A percentile compares a stretch with the other conserved stretches of the same genome.
phyloP scores from a whole-genome alignment of 352 stramenopile species.

The Globisporangium canariense region DNA sequence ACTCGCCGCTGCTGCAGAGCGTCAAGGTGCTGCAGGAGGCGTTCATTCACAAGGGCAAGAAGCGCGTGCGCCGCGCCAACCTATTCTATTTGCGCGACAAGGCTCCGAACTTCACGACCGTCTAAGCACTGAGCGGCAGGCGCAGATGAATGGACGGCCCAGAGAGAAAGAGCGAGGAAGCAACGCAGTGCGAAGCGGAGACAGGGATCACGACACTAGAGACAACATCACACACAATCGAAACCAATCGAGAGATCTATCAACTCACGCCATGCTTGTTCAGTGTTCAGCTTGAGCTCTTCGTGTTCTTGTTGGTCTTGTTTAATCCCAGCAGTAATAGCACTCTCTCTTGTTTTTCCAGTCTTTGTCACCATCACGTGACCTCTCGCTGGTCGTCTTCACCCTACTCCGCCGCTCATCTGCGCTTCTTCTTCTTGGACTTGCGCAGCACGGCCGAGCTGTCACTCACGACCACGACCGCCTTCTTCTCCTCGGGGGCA shows the following conservation, averaged over 20 bases:
- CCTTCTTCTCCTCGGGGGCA: slow-evolving; percentile 47
- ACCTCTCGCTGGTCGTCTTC: background rate
- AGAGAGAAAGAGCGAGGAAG: background rate
- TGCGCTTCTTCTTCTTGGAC: slow-evolving; percentile 85
- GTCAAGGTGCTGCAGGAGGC: slow-evolving; percentile 86
- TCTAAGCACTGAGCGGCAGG: slow-evolving; percentile 33
- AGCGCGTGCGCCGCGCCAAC: slow-evolving; percentile 85
- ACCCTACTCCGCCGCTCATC: slow-evolving; percentile 30
- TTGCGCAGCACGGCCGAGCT: slow-evolving; percentile 69
- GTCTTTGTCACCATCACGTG: background rate
- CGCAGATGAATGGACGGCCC: background rate
- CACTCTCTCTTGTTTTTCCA: background rate
- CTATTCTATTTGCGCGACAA: slow-evolving; percentile 90
- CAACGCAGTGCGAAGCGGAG: background rate
- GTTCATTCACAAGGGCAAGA: slow-evolving; percentile 91
- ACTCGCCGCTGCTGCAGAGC: slow-evolving; percentile 85
- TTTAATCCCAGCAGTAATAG: background rate
- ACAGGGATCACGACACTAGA: slow-evolving; percentile 17
- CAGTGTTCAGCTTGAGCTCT: background rate
- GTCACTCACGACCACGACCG: slow-evolving; percentile 49
- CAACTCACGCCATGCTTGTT: background rate
- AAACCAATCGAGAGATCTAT: background rate
- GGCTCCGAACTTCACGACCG: slow-evolving; percentile 74
- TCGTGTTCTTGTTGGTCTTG: background rate
- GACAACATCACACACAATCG: slow-evolving; percentile 16